Evolutionary conservation across 441 rosid species (phyloP), one percentile per base, ranked within the genome.

Genomic region (Erodium moschatum): DNA sequence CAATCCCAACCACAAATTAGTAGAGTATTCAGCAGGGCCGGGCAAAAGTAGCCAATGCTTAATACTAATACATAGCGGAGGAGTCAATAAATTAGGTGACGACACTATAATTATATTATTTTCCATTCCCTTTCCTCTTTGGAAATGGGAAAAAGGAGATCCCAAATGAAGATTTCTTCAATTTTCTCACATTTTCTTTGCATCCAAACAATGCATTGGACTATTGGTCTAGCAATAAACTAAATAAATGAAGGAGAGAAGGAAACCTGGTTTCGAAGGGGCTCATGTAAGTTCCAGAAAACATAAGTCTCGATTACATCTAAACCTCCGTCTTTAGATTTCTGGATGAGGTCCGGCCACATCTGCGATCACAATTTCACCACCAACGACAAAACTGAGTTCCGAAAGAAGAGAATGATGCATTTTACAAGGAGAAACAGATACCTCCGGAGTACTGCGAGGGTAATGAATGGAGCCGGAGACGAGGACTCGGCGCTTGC

Each of bases 391-490:
- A 11, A 42, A 42, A 61, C 76, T 7, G 70, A n/a, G 38, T 33
- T 1, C 38, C 38, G 38, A 0, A 24, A 0, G 2, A 24, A 5
- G 12, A 19, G 4, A 6, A 7, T 50, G 5, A 65, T 24, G 7
- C 46, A 40, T 35, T 24, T 19, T 20, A 20, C 12, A 5, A 16
- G 16, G 19, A 56, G 19, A 62, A 42, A 8, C 11, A 42, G 13
- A 42, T 31, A 90, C 98, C 84, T 92, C 91, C 2, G 94, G 90
- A 27, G 94, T 86, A 67, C 97, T 92, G 31, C 98, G 92, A 31
- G 98, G 98, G 73, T 92, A 92, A 76, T 90, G 98, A 79, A 92
- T 90, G 64, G 98, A 87, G 24, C 98, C 98, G 56, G 98, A 90
- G 75, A 90, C 70, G 69, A 92, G 77, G 72, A 92, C 81, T 61